These are phyloP conservation scores for Jaminaea rosea DNA, from an alignment of 1,284 basidiomycete species.

Conservation along the genomic window DNA sequence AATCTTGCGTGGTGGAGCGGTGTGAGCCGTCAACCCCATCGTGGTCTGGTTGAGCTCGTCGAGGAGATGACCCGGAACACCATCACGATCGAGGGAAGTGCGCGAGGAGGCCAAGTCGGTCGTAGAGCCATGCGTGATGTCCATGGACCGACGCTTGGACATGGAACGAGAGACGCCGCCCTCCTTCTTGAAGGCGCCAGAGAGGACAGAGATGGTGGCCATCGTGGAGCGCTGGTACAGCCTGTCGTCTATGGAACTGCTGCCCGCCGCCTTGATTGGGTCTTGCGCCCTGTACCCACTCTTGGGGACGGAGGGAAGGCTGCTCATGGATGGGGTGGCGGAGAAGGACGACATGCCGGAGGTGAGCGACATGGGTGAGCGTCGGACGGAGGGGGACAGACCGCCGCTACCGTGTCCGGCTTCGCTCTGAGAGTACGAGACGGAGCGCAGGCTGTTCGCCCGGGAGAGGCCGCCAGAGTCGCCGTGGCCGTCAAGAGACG, in stretches of 20 bases:
- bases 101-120: conserved; percentile 2
- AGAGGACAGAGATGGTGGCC: conserved; percentile 36
- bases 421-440: no score
- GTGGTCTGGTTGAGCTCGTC: conserved; percentile 30
- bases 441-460: no score
- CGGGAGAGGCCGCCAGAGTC: no score
- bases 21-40: conserved; percentile 37
- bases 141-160: not conserved
- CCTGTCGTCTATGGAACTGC: conserved; percentile 27
- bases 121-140: not conserved
- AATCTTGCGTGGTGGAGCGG: conserved; percentile 46
- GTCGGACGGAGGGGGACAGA: not conserved
- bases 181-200: conserved; percentile 17
- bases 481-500: no score
- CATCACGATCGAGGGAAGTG: conserved; percentile 17
- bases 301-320: conserved; percentile 10
- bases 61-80: conserved; percentile 23
- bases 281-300: conserved; percentile 26
- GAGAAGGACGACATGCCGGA: not conserved
- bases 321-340: not conserved
- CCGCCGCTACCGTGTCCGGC: not conserved
- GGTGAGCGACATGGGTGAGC: not conserved
- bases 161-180: not conserved
- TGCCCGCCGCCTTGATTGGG: conserved; percentile 15
- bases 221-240: conserved; percentile 40